These are phyloP conservation scores for Raphidocelis subcapitata DNA, from an alignment of 139 green algal genomes.

Conservation along the genomic window DNA sequence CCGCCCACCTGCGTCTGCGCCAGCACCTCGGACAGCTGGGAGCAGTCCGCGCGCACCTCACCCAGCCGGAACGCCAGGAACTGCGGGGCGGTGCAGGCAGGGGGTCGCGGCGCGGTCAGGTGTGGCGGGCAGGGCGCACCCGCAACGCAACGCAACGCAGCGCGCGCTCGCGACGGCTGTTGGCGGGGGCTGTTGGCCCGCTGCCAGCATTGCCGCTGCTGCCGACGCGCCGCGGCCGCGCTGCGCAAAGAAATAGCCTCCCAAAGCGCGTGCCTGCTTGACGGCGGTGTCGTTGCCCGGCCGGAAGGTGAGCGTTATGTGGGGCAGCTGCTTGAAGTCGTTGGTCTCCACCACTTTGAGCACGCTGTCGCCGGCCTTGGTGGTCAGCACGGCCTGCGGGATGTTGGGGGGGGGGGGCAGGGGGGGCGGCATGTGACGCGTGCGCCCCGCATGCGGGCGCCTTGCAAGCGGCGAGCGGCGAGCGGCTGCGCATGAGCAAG, in stretches of 20 bases:
- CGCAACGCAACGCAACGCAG: too few species aligned
- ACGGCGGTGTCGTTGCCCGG: slow-evolving; percentile 77
- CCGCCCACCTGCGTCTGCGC: slow-evolving; percentile 35
- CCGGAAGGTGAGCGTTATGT: slow-evolving; percentile 85
- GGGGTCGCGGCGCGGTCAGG: background rate
- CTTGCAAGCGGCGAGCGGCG: too few species aligned
- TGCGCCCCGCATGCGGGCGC: background rate
- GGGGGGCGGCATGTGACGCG: background rate
- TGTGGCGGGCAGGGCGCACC: background rate
- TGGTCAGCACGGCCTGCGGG: slow-evolving; percentile 44
- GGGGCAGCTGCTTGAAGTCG: slow-evolving; percentile 92
- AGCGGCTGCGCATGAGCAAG: too few species aligned
- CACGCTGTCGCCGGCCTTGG: slow-evolving; percentile 45
- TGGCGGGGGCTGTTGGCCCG: too few species aligned
- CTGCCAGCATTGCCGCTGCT: too few species aligned
- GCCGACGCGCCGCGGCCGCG: too few species aligned
- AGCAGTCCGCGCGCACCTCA: slow-evolving; percentile 63
- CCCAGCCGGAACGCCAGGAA: slow-evolving; percentile 81
- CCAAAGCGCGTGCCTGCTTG: slow-evolving; percentile 67
- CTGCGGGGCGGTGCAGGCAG: slow-evolving; percentile 26
- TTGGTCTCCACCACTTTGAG: slow-evolving; percentile 92
- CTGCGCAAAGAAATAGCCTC: too few species aligned
- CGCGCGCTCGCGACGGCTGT: background rate
- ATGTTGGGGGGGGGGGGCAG: background rate
- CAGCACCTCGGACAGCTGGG: slow-evolving; percentile 44